These are phyloP conservation scores for Aspergillus indologenus DNA, from an alignment of 495 filamentous ascomycete genomes.

Conservation along the genomic window DNA sequence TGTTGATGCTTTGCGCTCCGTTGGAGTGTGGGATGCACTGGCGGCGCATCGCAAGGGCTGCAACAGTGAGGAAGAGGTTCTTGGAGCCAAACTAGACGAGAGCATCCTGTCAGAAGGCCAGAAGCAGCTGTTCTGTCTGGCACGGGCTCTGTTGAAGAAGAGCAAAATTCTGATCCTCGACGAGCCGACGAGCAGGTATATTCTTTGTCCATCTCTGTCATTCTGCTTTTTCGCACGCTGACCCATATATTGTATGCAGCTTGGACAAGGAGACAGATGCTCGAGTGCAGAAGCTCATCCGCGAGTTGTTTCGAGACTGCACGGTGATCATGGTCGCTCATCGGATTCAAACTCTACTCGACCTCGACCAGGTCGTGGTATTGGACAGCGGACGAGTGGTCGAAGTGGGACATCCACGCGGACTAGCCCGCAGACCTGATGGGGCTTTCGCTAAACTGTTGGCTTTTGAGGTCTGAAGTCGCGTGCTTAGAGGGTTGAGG, in stretches of 20 bases:
- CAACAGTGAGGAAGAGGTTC: constrained; percentile 38
- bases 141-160: constrained; percentile 48
- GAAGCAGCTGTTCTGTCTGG: constrained; percentile 57
- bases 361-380: no score
- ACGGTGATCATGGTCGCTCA: constrained; percentile 89
- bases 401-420: no score
- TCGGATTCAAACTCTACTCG: constrained; percentile 30
- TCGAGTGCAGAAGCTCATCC: constrained; percentile 82
- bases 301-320: constrained; percentile 61
- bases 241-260: constrained; percentile 30
- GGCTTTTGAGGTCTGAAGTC: no score
- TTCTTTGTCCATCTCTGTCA: not conserved
- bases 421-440: no score
- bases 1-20: no score
- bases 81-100: constrained; percentile 39
- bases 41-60: not conserved
- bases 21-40: constrained; percentile 25
- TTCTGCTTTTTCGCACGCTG: constrained; percentile 35
- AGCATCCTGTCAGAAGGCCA: constrained; percentile 53
- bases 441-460: no score
- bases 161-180: constrained; percentile 42
- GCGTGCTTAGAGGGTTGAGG: no score
- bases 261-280: constrained; percentile 83
- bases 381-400: no score
- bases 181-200: constrained; percentile 45